Base-by-base conservation (phyloP, 108 stramenopile species). In the Fistulifera solaris region DNA sequence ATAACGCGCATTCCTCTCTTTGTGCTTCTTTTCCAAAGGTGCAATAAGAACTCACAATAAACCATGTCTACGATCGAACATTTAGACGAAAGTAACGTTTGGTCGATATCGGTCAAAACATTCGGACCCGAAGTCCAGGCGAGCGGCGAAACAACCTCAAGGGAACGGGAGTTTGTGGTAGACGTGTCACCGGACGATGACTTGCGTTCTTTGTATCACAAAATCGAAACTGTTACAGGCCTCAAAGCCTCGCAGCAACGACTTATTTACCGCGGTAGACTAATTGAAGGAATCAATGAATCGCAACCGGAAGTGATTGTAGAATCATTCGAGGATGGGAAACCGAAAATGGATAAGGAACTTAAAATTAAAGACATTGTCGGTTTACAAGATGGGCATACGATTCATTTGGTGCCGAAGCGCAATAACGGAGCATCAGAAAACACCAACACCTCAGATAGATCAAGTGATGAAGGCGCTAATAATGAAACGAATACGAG, bases 361-460 rank as follows among this genome's bases (percentile, higher is more conserved):
- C 24, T 21, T 21, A 67, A 67, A 56, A 70, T 93, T 25, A 58
- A 76, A 28, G 87, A 89, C 55, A 85, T 93, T 52, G 67, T 40
- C 15, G 92, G 92, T 11, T 49, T 93, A 27, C 61, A 54, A 11
- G 85, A 89, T 66, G 80, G 84, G 53, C 87, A 93, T 15, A 89
- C 92, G 0, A 87, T 93, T 53, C 92, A 93, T 69, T 60, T 89
- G 38, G 85, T 93, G 5, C 81, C 78, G 18, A 72, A 76, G 28
- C 68, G 73, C 44, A 46, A 53, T 3, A 39, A 0, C 47, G 22
- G 8, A 19, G 38, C 17, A 51, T 17, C 38, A 25, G 27, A 11
- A 40, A 45, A 43, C 24, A 54, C 40, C 0, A 50, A 40, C 27
- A 47, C 41, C 15, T 23, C 53, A 21, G 21, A 39, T 19, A 49